Percentiles rank a stretch among this genome's conserved stretches.
Evolutionary conservation across 495 filamentous ascomycete genomes (phyloP).

Genomic region (Parachaetomium inaequale): DNA sequence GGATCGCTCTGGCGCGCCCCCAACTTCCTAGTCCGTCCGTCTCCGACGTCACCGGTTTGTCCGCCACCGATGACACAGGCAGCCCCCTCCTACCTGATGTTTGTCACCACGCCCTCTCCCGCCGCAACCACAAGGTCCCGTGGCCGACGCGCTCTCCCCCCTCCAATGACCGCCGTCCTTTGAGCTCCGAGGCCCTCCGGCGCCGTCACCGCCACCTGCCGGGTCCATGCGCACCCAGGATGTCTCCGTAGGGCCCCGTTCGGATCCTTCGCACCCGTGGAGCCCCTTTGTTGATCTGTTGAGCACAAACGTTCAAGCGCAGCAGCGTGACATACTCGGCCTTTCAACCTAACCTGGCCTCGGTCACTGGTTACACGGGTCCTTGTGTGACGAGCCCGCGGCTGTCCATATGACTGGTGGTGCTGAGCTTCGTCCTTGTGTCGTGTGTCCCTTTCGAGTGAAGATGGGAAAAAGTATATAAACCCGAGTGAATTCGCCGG

Average conservation of each 20-base stretch:
- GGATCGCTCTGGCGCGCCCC: not conserved
- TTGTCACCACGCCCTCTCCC: not conserved
- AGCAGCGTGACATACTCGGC: not conserved
- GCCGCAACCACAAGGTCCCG: not conserved
- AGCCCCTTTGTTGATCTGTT: not conserved
- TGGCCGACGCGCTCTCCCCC: not conserved
- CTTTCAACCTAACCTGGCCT: not conserved
- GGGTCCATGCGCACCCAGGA: not conserved
- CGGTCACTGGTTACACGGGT: not conserved
- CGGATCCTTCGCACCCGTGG: slow-evolving; percentile 5
- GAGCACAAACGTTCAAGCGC: not conserved
- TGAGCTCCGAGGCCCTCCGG: not conserved
- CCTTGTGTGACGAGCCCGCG: not conserved
- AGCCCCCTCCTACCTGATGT: not conserved
- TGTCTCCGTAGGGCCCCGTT: not conserved
- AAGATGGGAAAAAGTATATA: not conserved
- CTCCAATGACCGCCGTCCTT: slow-evolving; percentile 1
- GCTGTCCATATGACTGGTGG: not conserved
- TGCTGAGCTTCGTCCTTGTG: not conserved
- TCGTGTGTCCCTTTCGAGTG: not conserved
- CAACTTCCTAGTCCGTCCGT: not conserved
- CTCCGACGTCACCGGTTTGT: not conserved
- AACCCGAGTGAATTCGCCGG: not conserved
- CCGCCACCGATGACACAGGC: not conserved
- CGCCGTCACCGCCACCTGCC: slow-evolving; percentile 8